Conservation (phyloP, 768 basidiomycete species). For the Tubosaeta sp. region DNA sequence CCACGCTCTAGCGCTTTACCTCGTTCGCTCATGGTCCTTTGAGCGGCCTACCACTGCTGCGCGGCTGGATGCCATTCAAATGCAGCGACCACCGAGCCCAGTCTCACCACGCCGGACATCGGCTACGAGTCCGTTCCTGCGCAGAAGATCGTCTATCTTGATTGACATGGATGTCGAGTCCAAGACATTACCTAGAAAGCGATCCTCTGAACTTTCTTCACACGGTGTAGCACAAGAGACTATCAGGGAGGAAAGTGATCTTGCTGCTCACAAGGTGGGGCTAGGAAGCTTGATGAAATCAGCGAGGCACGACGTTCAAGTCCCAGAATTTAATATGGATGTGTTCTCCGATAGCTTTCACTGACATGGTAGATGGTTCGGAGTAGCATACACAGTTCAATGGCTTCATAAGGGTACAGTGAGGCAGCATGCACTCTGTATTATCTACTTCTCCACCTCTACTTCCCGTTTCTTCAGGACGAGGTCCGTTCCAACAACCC, state of each 20-base stretch:
- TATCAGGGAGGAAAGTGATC: constrained; percentile 49
- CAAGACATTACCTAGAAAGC: constrained; percentile 50
- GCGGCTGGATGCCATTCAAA: constrained; percentile 9
- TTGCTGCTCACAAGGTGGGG: constrained; percentile 63
- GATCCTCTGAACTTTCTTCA: constrained; percentile 41
- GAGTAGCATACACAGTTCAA: constrained; percentile 4
- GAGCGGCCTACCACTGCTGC: constrained; percentile 59
- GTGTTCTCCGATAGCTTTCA: constrained; percentile 50
- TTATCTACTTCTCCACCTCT: constrained; percentile 48
- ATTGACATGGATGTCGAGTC: constrained; percentile 86
- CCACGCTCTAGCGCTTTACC: constrained; percentile 85
- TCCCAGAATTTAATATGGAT: constrained; percentile 86
- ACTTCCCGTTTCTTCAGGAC: constrained; percentile 86
- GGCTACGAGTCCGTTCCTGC: constrained; percentile 47
- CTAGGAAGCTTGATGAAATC: constrained; percentile 84
- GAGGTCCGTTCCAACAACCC: constrained; percentile 72
- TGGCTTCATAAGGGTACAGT: constrained; percentile 11
- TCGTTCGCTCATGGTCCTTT: constrained; percentile 90
- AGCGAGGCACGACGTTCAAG: constrained; percentile 82
- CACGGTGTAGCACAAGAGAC: constrained; percentile 25
- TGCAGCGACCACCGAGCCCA: constrained; percentile 39
- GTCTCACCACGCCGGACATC: constrained; percentile 43
- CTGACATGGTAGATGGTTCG: not conserved
- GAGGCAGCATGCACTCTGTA: constrained; percentile 3
- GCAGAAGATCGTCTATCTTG: constrained; percentile 68